Evolutionary conservation across 345 rosid genomes (phyloP), one percentile per base, ranked within the genome.

Genomic region (Acer saccharum): DNA sequence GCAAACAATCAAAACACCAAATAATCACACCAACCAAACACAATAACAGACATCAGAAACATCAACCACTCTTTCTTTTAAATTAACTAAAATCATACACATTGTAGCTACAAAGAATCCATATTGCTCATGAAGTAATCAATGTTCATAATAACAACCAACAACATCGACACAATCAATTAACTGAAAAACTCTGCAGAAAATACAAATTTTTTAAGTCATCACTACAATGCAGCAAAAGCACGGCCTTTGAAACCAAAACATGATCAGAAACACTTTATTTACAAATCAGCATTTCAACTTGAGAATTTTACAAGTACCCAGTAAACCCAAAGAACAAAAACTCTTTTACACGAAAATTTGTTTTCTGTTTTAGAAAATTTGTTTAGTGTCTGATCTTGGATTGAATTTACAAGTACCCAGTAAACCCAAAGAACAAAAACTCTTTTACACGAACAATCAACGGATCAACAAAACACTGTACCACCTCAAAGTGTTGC

Each of bases 21-120:
- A 63, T 17, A 48, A 65, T 11, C 77, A 41, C n/a, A 41, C n/a
- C 62, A 65, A n/a, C 48, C 62, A 74, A 18, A 65, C 71, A 29
- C n/a, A 75, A 52, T 11, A 20, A 65, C 16, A 13, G 4, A 52
- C 63, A 32, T 4, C 27, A 75, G 35, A 65, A 75, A 35, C n/a
- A 13, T 20, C 7, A 54, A 35, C 12, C 13, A 29, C 54, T 39
- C 50, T 35, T 55, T 27, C 1, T 21, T 39, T 43, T 44, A 14
- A 11, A 60, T n/a, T 21, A 16, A 60, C 58, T 12, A 69, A 39
- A 58, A 41, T 16, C 20, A n/a, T 60, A 65, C 43, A 65, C 68
- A 9, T 65, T 10, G 18, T 27, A 35, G 18, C 44, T 29, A 54
- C 65, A 54, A 14, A 16, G 46, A 32, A 35, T 17, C 48, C 69